Conservation (phyloP, 441 rosid species). For the Gossypium trilobum region DNA sequence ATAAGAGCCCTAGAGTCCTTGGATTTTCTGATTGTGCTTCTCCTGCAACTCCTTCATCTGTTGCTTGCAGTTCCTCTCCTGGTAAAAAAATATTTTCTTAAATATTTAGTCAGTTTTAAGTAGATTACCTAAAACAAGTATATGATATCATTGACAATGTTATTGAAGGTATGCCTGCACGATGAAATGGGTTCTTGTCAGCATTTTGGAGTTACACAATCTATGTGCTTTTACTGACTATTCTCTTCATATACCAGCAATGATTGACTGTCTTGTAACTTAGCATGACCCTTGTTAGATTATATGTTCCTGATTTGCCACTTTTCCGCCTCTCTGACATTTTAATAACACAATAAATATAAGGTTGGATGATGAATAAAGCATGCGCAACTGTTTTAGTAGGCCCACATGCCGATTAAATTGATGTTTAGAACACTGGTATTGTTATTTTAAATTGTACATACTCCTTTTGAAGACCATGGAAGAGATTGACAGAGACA, state of each 20-base stretch:
- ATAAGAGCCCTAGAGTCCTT: constrained; percentile 55
- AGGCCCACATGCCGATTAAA: not conserved
- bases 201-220: not conserved
- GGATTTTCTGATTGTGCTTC: constrained; percentile 64
- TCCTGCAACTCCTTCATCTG: constrained; percentile 90
- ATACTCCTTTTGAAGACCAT: not conserved
- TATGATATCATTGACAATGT: not conserved
- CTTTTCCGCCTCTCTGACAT: not conserved
- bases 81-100: constrained; percentile 32
- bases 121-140: not conserved
- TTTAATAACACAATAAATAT: not conserved
- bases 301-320: not conserved
- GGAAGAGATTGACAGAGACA: not conserved
- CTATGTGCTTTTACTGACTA: not conserved
- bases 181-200: not conserved
- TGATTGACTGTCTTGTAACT: not conserved
- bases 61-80: constrained; percentile 83
- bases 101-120: not conserved
- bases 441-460: not conserved
- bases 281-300: not conserved
- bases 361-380: not conserved
- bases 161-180: not conserved
- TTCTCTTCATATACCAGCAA: not conserved
- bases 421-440: not conserved
- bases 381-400: not conserved